Base-by-base conservation (phyloP, 768 basidiomycete genomes). In the Mrakia gelida region DNA sequence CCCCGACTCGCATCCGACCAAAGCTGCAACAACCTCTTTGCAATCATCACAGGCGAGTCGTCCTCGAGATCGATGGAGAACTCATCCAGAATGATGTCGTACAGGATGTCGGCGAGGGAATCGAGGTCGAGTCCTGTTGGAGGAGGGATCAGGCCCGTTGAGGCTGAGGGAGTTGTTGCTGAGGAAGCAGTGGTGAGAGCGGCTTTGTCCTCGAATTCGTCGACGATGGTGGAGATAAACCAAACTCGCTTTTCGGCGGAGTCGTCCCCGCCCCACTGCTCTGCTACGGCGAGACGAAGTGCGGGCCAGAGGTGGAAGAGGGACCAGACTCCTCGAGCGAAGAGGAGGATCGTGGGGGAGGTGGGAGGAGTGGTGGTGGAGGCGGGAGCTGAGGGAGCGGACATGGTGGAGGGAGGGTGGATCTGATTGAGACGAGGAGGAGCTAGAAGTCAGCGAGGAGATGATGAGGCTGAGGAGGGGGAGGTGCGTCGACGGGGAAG, bases 11-110 rank as follows among this genome's bases (percentile, higher is more conserved):
- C 67, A 5, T 72, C 79, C 41, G 79, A 77, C 90, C 92, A 95
- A 38, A 94, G 84, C 56, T 81, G 84, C 43, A 93, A 87, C 45
- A 95, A 86, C 81, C 95, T 93, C 80, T 83, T 85, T 16, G 93
- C 91, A 62, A 98, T 90, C 4, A 83, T 85, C 77, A 90, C 89
- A 1, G 91, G 90, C 75, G 92, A 94, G 28, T 89, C 92, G 81
- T 98, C 96, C 80, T 97, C 94, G 32, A 98, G 85, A 16, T 87
- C 85, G 21, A 89, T 88, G 30, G 94, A 93, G 81, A 93, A 98
- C 82, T 97, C 95, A 81, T 97, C 93, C 11, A 87, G 86, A 88
- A 97, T 90, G 68, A 92, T 88, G 82, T 96, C 93, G 18, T 92
- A 86, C 21, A 98, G 86, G 80, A 91, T 86, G 73, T 92, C 90